These are phyloP conservation scores for Aureobasidium sp. DNA, from an alignment of 2,329 filamentous ascomycete genomes.

Conservation along the genomic window DNA sequence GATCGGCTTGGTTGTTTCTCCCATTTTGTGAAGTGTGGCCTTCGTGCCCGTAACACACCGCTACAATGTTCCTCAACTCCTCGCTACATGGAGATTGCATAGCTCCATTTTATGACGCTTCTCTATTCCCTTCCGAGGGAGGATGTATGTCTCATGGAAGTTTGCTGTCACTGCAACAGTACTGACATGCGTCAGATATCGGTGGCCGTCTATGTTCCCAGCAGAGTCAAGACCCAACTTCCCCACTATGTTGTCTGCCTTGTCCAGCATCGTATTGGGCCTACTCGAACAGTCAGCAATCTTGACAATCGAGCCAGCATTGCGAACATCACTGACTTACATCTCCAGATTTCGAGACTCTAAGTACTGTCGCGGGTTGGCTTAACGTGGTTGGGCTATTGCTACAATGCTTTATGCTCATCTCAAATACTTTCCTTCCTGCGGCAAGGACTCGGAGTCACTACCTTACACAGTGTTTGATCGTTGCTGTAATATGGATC, in stretches of 20 bases:
- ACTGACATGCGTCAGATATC: slow-evolving; percentile 40
- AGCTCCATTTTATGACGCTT: slow-evolving; percentile 61
- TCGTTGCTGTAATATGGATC: slow-evolving; percentile 68
- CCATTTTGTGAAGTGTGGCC: background rate
- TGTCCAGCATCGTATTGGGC: slow-evolving; percentile 80
- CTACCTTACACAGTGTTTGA: slow-evolving; percentile 84
- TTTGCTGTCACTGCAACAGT: background rate
- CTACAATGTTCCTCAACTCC: slow-evolving; percentile 16
- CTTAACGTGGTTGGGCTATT: slow-evolving; percentile 68
- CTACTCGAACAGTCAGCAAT: slow-evolving; percentile 48
- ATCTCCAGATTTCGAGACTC: slow-evolving; percentile 42
- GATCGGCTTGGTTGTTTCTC: background rate
- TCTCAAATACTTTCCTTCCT: slow-evolving; percentile 74
- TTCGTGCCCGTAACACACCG: background rate
- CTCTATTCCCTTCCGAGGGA: slow-evolving; percentile 50
- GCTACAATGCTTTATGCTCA: slow-evolving; percentile 66
- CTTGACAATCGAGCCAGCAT: background rate
- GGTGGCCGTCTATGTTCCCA: slow-evolving; percentile 52
- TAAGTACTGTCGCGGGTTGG: slow-evolving; percentile 69
- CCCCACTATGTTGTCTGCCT: slow-evolving; percentile 72
- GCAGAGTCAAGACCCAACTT: slow-evolving; percentile 36
- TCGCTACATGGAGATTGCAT: slow-evolving; percentile 15
- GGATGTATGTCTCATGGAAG: slow-evolving; percentile 54
- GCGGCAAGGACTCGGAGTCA: slow-evolving; percentile 86
- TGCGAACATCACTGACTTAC: background rate